These are phyloP conservation scores for Boletus subluridellus DNA, from an alignment of 1,284 basidiomycete genomes.

Conservation along the genomic window DNA sequence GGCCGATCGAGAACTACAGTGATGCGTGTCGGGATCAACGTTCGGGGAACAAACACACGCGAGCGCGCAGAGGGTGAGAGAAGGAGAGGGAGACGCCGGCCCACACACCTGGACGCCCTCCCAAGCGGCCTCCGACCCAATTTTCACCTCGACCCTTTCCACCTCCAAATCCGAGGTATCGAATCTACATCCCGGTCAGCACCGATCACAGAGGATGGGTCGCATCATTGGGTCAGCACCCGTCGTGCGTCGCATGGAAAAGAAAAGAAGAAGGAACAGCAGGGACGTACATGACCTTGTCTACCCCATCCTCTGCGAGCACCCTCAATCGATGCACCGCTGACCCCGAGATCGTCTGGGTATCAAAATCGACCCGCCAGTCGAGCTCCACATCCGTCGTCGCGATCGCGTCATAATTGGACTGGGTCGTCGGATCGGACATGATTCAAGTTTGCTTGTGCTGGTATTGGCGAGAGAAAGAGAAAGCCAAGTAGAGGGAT, in stretches of 20 bases:
- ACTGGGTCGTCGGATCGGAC: constrained; percentile 70
- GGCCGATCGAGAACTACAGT: constrained; percentile 49
- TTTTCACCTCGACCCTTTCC: constrained; percentile 47
- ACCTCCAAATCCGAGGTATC: constrained; percentile 80
- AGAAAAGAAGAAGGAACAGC: background rate
- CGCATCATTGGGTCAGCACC: background rate
- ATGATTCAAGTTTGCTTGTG: background rate
- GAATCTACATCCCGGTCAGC: constrained; percentile 45
- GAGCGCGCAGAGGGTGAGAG: background rate
- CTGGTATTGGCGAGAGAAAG: background rate
- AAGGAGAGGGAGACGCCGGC: too few relatives aligned
- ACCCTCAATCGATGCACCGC: constrained; percentile 67
- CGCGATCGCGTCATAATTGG: constrained; percentile 72
- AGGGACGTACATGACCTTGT: constrained; percentile 57
- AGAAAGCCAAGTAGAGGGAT: background rate
- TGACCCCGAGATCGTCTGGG: constrained; percentile 66
- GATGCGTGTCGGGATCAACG: too few relatives aligned
- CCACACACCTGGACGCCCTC: constrained; percentile 10
- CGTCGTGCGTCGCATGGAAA: background rate
- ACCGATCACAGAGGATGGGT: background rate
- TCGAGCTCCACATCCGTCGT: constrained; percentile 72
- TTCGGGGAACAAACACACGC: background rate
- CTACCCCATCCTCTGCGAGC: constrained; percentile 50
- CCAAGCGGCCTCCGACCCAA: constrained; percentile 38
- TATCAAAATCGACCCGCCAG: constrained; percentile 81